These are phyloP conservation scores for Forsythia suspensa DNA, from an alignment of 257 asterid species.

Conservation along the genomic window DNA sequence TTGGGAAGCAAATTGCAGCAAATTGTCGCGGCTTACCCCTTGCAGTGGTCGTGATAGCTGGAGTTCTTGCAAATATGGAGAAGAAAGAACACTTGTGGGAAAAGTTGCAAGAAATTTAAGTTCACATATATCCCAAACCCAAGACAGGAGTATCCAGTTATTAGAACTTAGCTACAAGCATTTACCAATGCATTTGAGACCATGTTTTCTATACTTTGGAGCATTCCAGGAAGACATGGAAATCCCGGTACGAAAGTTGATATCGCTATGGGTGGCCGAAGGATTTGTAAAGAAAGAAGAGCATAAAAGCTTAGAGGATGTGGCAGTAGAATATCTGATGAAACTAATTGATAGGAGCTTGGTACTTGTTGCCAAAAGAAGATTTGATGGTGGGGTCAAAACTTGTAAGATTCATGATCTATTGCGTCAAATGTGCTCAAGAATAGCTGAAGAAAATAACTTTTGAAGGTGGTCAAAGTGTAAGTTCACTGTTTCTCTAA, in stretches of 20 bases:
- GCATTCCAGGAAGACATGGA: background rate
- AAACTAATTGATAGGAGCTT: slow-evolving; percentile 6
- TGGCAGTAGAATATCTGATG: background rate
- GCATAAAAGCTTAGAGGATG: background rate
- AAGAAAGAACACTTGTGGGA: background rate
- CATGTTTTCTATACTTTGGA: background rate
- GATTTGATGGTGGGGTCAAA: background rate
- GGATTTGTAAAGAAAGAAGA: background rate
- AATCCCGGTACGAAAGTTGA: background rate
- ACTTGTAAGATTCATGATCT: slow-evolving; percentile 8
- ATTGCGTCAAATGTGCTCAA: slow-evolving; percentile 10
- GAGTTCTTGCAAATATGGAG: background rate
- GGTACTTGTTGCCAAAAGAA: background rate
- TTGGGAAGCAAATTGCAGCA: background rate
- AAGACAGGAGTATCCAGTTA: background rate
- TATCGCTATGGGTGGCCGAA: background rate
- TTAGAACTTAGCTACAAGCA: background rate
- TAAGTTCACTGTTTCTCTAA: no score
- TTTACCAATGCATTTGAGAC: background rate
- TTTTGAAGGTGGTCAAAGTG: no score
- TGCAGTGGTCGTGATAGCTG: slow-evolving; percentile 1
- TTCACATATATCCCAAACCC: background rate
- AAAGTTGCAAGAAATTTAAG: background rate
- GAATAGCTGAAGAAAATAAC: background rate
- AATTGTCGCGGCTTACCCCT: slow-evolving; percentile 17